Evolutionary conservation across 257 asterid species (phyloP), one percentile per base, ranked within the genome.

Genomic region (Fraxinus anomala): DNA sequence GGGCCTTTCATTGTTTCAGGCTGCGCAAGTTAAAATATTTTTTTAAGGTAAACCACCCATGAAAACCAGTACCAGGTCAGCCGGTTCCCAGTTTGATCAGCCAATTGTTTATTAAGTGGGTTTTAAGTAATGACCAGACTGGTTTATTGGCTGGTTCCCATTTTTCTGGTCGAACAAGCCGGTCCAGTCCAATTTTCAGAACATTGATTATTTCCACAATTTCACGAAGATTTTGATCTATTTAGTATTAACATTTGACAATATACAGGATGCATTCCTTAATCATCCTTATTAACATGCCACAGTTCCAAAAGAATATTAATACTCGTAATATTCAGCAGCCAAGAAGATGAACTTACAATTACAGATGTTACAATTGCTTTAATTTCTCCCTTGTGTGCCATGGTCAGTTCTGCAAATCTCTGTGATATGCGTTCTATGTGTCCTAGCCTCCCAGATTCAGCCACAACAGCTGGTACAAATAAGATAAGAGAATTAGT

Each of bases 291-390:
- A 7, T 6, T 19, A 56, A 24, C 67, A 6, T 1, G 28, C 24
- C 28, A 23, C 28, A 21, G 2, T 21, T 19, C 1, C 14, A 11
- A 8, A 19, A 56, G 67, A 56, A 56, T 19, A 56, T 21, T 7
- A 21, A 21, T 56, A 12, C 5, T 56, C 17, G 61, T 5, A 51
- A 51, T 51, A 51, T 51, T 56, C 3, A 21, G 26, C 59, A 56
- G 28, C 71, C 39, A 40, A 69, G 39, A 72, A 56, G 59, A 75
- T 47, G 71, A 75, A 89, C 98, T 91, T 85, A 93, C 98, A 80
- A 95, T 93, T 67, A 91, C 97, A 77, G 97, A 70, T 79, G 97
- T 93, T 36, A 95, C 98, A 81, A 69, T 87, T 75, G 89, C 98
- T 81, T 88, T 85, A 75, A 95, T 87, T 87, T 95, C 98, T 70